phyloP scores from a whole-genome alignment of 495 filamentous ascomycete species.

The Friedmanniomyces simplex region DNA sequence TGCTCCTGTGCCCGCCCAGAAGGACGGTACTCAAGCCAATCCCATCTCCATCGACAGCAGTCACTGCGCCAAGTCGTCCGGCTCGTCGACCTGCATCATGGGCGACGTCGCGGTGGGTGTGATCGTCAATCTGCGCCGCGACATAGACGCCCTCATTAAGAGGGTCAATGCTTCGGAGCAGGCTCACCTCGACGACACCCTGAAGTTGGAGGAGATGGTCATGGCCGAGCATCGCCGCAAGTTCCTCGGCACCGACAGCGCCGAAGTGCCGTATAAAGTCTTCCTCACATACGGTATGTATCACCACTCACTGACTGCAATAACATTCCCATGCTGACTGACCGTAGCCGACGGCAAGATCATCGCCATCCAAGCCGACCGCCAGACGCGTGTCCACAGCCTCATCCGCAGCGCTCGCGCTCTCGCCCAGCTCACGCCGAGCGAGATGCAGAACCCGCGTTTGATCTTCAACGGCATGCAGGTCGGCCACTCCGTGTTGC shows the following conservation, averaged over 20 bases:
- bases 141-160: neutral
- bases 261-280: neutral
- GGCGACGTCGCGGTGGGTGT: neutral
- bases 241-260: slow-evolving; percentile 2
- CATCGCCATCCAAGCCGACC: neutral
- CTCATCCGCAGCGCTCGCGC: neutral
- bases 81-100: neutral
- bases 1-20: neutral
- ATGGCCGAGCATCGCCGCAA: neutral
- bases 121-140: neutral
- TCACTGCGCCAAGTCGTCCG: neutral
- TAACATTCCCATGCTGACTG: neutral
- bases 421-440: neutral
- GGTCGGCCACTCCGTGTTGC: neutral
- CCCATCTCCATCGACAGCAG: neutral
- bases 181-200: neutral
- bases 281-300: neutral
- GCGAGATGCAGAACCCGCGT: neutral
- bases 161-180: neutral
- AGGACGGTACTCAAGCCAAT: neutral
- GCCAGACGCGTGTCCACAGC: neutral
- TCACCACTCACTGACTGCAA: neutral
- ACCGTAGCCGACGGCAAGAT: neutral
- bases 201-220: neutral
- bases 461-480: neutral